A percentile compares a stretch with the other conserved stretches of the same genome.
phyloP scores from a whole-genome alignment of 2,329 filamentous ascomycete species.

The Neofusicoccum ribis region DNA sequence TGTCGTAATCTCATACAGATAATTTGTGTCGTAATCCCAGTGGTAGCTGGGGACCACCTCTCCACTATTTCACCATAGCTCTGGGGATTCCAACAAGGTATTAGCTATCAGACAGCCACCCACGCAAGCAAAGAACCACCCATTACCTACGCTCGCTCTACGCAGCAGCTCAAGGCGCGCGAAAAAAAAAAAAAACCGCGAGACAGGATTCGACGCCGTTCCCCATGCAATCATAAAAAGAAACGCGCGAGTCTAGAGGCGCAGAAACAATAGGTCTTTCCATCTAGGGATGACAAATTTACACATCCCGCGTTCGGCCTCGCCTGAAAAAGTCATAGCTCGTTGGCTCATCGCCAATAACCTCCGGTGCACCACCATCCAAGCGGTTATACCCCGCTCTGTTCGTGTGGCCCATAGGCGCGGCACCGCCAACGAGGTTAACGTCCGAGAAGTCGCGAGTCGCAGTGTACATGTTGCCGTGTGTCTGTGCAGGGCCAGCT shows the following conservation, averaged over 20 bases:
- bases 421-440: conserved; percentile 15
- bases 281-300: not conserved
- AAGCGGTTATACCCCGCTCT: not conserved
- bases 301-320: not conserved
- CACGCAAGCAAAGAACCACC: not conserved
- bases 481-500: not conserved
- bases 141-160: not conserved
- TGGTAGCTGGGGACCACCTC: no score
- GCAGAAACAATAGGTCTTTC: not conserved
- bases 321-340: conserved; percentile 16
- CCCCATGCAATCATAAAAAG: not conserved
- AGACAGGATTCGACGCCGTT: not conserved
- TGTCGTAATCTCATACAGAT: no score
- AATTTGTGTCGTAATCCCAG: no score
- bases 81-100: no score
- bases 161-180: not conserved
- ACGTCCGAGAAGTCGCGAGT: not conserved
- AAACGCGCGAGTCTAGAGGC: not conserved
- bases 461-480: not conserved
- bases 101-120: no score
- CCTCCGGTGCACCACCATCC: not conserved
- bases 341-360: conserved; percentile 2
- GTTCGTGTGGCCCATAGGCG: conserved; percentile 12
- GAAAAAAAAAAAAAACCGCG: not conserved
- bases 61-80: no score